Percentiles rank a stretch among this genome's conserved stretches.
Conservation (phyloP, 805 yeast species). For the Torulaspora franciscae region DNA sequence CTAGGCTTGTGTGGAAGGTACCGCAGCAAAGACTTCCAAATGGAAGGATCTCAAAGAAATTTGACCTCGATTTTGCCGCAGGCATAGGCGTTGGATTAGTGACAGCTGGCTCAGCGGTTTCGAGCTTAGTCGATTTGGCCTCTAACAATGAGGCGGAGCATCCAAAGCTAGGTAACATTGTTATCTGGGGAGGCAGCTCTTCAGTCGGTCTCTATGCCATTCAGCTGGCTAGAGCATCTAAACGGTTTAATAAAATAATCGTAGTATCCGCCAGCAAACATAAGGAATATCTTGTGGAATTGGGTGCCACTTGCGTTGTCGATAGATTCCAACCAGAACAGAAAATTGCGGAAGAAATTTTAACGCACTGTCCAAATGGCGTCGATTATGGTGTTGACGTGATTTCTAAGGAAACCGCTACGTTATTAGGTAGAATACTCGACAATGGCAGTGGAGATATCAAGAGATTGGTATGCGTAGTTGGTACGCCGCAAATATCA, state of each 20-base stretch:
- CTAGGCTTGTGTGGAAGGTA: constrained; percentile 43
- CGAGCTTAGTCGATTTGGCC: constrained; percentile 18
- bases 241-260: constrained; percentile 36
- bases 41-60: constrained; percentile 5
- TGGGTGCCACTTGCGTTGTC: constrained; percentile 44
- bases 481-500: constrained; percentile 32
- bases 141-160: constrained; percentile 10
- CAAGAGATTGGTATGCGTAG: constrained; percentile 39
- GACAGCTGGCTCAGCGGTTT: constrained; percentile 39
- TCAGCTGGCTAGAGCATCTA: constrained; percentile 41
- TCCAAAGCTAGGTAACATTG: constrained; percentile 21
- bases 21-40: constrained; percentile 32
- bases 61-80: constrained; percentile 39
- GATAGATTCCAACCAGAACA: constrained; percentile 35
- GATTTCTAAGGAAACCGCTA: constrained; percentile 41
- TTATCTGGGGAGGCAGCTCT: constrained; percentile 49
- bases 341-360: constrained; percentile 20
- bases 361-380: constrained; percentile 27
- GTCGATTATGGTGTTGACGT: constrained; percentile 42
- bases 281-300: constrained; percentile 31
- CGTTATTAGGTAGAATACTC: constrained; percentile 31
- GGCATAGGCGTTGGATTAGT: constrained; percentile 47
- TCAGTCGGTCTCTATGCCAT: constrained; percentile 43
- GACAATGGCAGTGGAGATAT: constrained; percentile 17
- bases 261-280: constrained; percentile 44